phyloP scores from a whole-genome alignment of 768 basidiomycete genomes.

The Agrocybe pediades region DNA sequence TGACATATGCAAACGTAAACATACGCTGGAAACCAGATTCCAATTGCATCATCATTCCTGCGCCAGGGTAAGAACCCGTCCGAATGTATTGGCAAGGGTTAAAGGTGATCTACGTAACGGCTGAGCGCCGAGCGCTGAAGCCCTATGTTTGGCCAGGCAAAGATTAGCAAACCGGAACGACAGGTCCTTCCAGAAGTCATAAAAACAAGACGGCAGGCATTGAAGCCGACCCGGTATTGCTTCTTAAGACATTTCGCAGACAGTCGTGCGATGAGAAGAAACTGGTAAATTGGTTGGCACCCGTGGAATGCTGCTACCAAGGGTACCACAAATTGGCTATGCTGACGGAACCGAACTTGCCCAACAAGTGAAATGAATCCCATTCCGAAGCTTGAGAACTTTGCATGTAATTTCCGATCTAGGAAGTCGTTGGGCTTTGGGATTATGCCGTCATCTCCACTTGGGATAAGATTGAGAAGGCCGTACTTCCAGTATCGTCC shows the following conservation, averaged over 20 bases:
- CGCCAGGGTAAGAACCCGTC: constrained; percentile 6
- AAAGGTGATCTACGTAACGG: not conserved
- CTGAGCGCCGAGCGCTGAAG: too few species aligned
- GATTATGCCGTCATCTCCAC: too few species aligned
- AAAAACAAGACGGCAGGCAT: not conserved
- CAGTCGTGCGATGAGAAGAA: not conserved
- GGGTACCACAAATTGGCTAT: too few species aligned
- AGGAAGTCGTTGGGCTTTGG: not conserved
- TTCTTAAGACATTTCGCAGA: not conserved
- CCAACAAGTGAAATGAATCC: not conserved
- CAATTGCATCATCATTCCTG: not conserved
- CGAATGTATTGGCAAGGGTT: constrained; percentile 1
- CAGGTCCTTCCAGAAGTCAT: not conserved
- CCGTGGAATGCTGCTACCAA: too few species aligned
- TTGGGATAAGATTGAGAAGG: too few species aligned
- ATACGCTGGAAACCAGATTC: too few species aligned
- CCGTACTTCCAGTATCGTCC: too few species aligned
- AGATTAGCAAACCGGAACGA: not conserved
- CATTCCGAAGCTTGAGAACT: not conserved
- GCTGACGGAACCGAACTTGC: not conserved
- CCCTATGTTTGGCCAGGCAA: not conserved
- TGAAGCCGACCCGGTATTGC: not conserved
- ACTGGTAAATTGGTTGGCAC: not conserved
- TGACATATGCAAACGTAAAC: too few species aligned
- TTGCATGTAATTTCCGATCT: not conserved